Evolutionary conservation across 352 stramenopile genomes (phyloP).

Genomic region (Thalassiosira livingstoniorum): DNA sequence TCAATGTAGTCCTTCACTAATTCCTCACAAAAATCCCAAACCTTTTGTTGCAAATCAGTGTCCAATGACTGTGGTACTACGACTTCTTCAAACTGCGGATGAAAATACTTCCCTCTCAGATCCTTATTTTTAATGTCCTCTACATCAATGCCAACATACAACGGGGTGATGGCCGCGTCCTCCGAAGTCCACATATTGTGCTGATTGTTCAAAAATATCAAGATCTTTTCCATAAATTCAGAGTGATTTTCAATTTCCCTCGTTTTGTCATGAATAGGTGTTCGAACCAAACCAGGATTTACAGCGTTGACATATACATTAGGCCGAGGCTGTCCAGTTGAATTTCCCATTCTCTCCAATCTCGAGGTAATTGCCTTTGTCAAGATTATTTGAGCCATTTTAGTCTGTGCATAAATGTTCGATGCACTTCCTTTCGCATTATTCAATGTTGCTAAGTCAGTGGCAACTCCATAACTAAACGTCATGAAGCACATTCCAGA

Average conservation of each 20-base stretch:
- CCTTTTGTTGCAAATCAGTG: constrained; percentile 50
- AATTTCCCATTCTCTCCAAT: constrained; percentile 26
- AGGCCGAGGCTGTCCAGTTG: too few relatives aligned
- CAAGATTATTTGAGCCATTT: constrained; percentile 66
- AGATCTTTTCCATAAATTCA: constrained; percentile 22
- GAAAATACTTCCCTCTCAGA: constrained; percentile 65
- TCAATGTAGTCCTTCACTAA: too few relatives aligned
- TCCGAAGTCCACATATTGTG: constrained; percentile 43
- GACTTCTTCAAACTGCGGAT: constrained; percentile 54
- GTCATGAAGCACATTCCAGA: constrained; percentile 34
- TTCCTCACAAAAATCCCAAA: constrained; percentile 63
- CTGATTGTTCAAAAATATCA: constrained; percentile 14
- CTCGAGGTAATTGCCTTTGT: constrained; percentile 52
- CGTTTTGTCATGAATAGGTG: constrained; percentile 8
- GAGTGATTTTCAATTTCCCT: neutral
- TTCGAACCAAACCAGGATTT: constrained; percentile 53
- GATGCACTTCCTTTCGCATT: constrained; percentile 51
- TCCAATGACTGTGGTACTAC: constrained; percentile 36
- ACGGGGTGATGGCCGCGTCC: constrained; percentile 52
- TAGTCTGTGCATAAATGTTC: constrained; percentile 58
- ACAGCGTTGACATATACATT: constrained; percentile 63
- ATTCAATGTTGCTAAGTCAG: constrained; percentile 36
- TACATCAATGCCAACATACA: constrained; percentile 48
- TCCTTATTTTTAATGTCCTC: constrained; percentile 43
- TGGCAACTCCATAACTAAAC: constrained; percentile 20